A percentile compares a stretch with the other conserved stretches of the same genome.
Evolutionary conservation across 768 basidiomycete genomes (phyloP).

Genomic region (Suillus bovinus): DNA sequence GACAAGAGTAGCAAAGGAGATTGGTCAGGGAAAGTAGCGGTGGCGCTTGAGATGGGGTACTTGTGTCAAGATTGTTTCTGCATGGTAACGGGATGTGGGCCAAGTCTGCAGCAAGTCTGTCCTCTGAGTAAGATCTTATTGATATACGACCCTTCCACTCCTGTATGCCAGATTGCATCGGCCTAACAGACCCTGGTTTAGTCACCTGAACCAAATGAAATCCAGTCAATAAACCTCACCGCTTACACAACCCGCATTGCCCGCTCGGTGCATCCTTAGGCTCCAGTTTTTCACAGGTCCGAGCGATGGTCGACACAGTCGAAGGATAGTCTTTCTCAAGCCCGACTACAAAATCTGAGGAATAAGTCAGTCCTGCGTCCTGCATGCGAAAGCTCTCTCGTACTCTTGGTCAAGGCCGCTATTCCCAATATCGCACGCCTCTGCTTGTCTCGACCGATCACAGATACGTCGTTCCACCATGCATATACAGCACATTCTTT

Average conservation of each 20-base stretch:
- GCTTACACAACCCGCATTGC: slow-evolving; percentile 63
- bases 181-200: slow-evolving; percentile 39
- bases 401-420: slow-evolving; percentile 68
- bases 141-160: slow-evolving; percentile 78
- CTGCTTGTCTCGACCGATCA: slow-evolving; percentile 51
- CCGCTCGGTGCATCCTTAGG: slow-evolving; percentile 56
- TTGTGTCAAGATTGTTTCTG: neutral
- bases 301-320: slow-evolving; percentile 80
- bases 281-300: slow-evolving; percentile 76
- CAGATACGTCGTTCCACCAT: slow-evolving; percentile 64
- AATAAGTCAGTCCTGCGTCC: neutral
- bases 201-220: neutral
- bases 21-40: slow-evolving; percentile 33
- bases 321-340: slow-evolving; percentile 84
- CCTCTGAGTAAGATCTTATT: slow-evolving; percentile 49
- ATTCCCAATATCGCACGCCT: slow-evolving; percentile 59
- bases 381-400: slow-evolving; percentile 3
- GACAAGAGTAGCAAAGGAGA: slow-evolving; percentile 63
- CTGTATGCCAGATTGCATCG: slow-evolving; percentile 61
- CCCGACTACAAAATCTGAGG: slow-evolving; percentile 73
- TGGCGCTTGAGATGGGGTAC: neutral
- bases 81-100: slow-evolving; percentile 10
- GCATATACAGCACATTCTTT: slow-evolving; percentile 81
- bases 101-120: slow-evolving; percentile 19
- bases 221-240: slow-evolving; percentile 39